Conservation (phyloP, 2,329 filamentous ascomycete genomes). For the Teratosphaeriaceae sp. region DNA sequence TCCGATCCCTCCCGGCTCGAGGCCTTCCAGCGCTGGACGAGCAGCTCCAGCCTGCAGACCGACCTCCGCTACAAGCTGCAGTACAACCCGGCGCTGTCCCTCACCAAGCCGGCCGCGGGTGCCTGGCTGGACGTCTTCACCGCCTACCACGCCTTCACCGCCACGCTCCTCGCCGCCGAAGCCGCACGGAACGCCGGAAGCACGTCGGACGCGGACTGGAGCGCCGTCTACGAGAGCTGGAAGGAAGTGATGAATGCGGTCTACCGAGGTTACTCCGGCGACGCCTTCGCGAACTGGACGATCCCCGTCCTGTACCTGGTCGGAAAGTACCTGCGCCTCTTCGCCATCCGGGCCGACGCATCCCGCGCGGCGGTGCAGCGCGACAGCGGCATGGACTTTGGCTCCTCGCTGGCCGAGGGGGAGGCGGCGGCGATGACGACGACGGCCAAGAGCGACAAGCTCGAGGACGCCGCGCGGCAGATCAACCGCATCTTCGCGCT, state of each 20-base stretch:
- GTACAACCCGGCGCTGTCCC: constrained; percentile 43
- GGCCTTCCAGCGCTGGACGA: constrained; percentile 65
- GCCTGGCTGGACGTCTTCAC: constrained; percentile 86
- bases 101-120: constrained; percentile 54
- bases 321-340: constrained; percentile 77
- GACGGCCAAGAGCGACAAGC: constrained; percentile 68
- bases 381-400: constrained; percentile 25
- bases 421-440: constrained; percentile 83
- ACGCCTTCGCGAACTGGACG: constrained; percentile 79
- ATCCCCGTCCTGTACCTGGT: constrained; percentile 83
- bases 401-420: constrained; percentile 57
- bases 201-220: constrained; percentile 56
- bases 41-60: constrained; percentile 55
- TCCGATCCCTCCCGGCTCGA: constrained; percentile 59
- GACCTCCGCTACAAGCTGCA: constrained; percentile 68
- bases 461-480: constrained; percentile 85
- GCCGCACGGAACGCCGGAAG: constrained; percentile 43
- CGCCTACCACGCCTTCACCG: constrained; percentile 75
- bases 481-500: constrained; percentile 89
- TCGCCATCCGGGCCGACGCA: constrained; percentile 86
- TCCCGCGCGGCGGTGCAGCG: constrained; percentile 48
- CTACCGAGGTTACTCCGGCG: constrained; percentile 72
- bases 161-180: constrained; percentile 63
- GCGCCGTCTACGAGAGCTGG: constrained; percentile 81
- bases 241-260: constrained; percentile 73